A percentile compares a stretch with the other conserved stretches of the same genome.
phyloP scores from a whole-genome alignment of 148 eudicot species.

The Camellia japonica region DNA sequence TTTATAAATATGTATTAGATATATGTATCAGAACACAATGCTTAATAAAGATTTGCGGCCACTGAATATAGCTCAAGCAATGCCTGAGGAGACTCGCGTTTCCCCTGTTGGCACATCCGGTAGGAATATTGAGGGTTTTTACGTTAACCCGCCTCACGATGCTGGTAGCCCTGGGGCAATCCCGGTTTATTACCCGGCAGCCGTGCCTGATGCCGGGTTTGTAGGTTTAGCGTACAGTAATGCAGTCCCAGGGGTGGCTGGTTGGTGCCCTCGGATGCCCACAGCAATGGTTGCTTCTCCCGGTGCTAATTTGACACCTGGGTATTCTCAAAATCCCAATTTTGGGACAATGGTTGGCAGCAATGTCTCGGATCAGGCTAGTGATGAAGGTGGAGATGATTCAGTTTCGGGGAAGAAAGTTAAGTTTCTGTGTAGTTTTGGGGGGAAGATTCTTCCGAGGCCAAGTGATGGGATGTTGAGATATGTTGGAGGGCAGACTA shows the following conservation, averaged over 20 bases:
- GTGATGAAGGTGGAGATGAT: slow-evolving; percentile 66
- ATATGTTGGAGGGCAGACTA: slow-evolving; percentile 93
- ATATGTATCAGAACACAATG: slow-evolving; percentile 70
- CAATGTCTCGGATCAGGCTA: slow-evolving; percentile 46
- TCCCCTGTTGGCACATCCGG: slow-evolving; percentile 40
- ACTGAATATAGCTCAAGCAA: slow-evolving; percentile 38
- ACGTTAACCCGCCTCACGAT: slow-evolving; percentile 37
- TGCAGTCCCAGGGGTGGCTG: slow-evolving; percentile 29
- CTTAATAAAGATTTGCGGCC: slow-evolving; percentile 63
- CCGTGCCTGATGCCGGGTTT: slow-evolving; percentile 39
- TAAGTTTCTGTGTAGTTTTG: slow-evolving; percentile 86
- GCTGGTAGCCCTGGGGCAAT: slow-evolving; percentile 38
- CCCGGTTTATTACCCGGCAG: slow-evolving; percentile 44
- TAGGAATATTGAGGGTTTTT: slow-evolving; percentile 40
- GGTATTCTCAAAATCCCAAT: slow-evolving; percentile 30
- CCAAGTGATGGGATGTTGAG: slow-evolving; percentile 82
- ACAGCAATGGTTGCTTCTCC: slow-evolving; percentile 28
- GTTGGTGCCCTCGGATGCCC: slow-evolving; percentile 53
- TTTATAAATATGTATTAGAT: background rate
- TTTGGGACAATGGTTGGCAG: slow-evolving; percentile 26
- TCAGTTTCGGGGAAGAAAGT: slow-evolving; percentile 69
- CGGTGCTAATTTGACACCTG: slow-evolving; percentile 20
- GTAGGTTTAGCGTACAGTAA: slow-evolving; percentile 53
- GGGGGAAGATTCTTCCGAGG: slow-evolving; percentile 89
- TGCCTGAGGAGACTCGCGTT: slow-evolving; percentile 61